Conservation (phyloP, 2,329 filamentous ascomycete species). For the Helotiales sp. region DNA sequence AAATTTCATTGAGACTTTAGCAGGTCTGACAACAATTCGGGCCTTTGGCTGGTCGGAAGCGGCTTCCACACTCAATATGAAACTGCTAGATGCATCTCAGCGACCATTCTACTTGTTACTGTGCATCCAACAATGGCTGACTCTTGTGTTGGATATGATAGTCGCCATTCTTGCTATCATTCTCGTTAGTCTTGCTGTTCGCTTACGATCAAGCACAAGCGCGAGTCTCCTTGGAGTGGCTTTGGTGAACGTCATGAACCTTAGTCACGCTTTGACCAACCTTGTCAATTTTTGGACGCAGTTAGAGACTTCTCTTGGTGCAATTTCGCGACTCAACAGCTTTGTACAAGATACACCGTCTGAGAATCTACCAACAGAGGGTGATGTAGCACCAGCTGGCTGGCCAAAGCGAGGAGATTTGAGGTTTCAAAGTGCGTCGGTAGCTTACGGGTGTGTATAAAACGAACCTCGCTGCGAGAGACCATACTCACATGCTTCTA, state of each 20-base stretch:
- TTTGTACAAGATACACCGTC: slow-evolving; percentile 45
- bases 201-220: slow-evolving; percentile 1
- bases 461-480: neutral
- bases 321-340: slow-evolving; percentile 54
- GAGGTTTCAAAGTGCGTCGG: slow-evolving; percentile 33
- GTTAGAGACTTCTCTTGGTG: slow-evolving; percentile 58
- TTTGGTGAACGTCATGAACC: slow-evolving; percentile 44
- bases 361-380: slow-evolving; percentile 35
- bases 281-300: slow-evolving; percentile 50
- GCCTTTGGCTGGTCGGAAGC: slow-evolving; percentile 43
- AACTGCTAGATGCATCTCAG: slow-evolving; percentile 53
- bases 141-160: slow-evolving; percentile 37
- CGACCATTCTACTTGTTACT: slow-evolving; percentile 57
- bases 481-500: too few relatives aligned
- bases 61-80: slow-evolving; percentile 42
- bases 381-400: slow-evolving; percentile 2
- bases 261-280: slow-evolving; percentile 41
- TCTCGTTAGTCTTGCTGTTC: slow-evolving; percentile 34
- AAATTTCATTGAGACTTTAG: slow-evolving; percentile 45
- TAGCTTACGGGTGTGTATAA: slow-evolving; percentile 24
- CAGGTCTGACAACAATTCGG: slow-evolving; percentile 42
- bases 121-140: slow-evolving; percentile 57
- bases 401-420: slow-evolving; percentile 40
- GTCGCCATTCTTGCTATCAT: slow-evolving; percentile 29
- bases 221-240: slow-evolving; percentile 15